These are phyloP conservation scores for Kingdonia uniflora DNA, from an alignment of 164 flowering plant genomes.

Conservation along the genomic window DNA sequence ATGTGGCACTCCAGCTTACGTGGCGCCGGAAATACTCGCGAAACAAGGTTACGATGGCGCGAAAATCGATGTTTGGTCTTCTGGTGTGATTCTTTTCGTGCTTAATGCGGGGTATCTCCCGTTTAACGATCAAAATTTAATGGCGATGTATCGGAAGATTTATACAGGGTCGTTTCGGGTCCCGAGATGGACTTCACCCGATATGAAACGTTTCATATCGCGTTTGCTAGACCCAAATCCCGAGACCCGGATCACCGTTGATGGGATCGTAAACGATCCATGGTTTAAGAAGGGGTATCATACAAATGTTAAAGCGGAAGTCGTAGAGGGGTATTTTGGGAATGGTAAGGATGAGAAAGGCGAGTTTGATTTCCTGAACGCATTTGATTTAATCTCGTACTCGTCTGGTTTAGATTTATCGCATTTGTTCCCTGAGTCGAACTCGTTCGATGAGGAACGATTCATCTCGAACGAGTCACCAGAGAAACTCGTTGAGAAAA, in stretches of 20 bases:
- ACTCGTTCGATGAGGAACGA: slow-evolving; percentile 11
- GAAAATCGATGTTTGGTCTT: slow-evolving; percentile 10
- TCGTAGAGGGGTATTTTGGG: background rate
- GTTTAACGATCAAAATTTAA: slow-evolving; percentile 8
- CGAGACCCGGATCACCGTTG: slow-evolving; percentile 4
- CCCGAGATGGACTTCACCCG: slow-evolving; percentile 9
- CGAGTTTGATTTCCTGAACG: slow-evolving; percentile 28
- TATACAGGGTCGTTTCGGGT: slow-evolving; percentile 8
- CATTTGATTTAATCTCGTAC: slow-evolving; percentile 61
- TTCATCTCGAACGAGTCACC: slow-evolving; percentile 33
- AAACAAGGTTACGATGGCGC: slow-evolving; percentile 11
- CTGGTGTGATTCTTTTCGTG: slow-evolving; percentile 9
- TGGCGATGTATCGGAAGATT: slow-evolving; percentile 13
- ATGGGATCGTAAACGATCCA: slow-evolving; percentile 4
- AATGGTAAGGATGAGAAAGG: background rate
- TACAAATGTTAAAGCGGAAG: slow-evolving; percentile 2
- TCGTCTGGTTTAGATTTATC: slow-evolving; percentile 49
- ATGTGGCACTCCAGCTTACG: slow-evolving; percentile 13
- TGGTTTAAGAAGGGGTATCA: slow-evolving; percentile 8
- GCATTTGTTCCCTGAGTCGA: slow-evolving; percentile 26
- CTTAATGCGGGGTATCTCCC: slow-evolving; percentile 8
- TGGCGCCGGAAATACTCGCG: slow-evolving; percentile 11
- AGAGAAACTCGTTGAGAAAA: slow-evolving; percentile 23
- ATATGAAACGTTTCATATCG: background rate
- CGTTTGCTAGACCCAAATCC: slow-evolving; percentile 8